Evolutionary conservation across 2,329 filamentous ascomycete species (phyloP), one percentile per base, ranked within the genome.

Genomic region (Xylariaceae sp.): DNA sequence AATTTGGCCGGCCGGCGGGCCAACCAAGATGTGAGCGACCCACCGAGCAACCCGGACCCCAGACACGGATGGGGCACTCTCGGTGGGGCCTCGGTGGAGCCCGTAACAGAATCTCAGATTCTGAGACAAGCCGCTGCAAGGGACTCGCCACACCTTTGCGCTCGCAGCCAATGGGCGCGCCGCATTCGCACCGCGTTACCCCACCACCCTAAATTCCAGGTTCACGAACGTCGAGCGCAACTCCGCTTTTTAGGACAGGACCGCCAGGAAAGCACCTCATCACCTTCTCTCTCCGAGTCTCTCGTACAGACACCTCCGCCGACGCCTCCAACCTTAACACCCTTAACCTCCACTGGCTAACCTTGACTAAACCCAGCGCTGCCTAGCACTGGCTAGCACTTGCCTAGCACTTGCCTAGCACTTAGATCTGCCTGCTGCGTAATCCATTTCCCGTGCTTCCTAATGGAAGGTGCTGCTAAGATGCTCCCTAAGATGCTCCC

Each of bases 161-260:
- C 4, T 23, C 13, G 35, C 35, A n/a, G 9, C 63, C 63, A 64
- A 63, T 64, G 47, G 42, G 17, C 17, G 9, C 2, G 23, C 35
- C 3, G 42, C 8, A 13, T 6, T 42, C 17, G 44, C 1, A 52
- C 44, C 5, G 54, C n/a, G 13, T 5, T 4, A 35, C 57, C 51
- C 66, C 70, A 71, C 69, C 67, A 65, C 66, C 54, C 60, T 58
- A 71, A 73, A 72, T 72, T 73, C 68, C 73, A 77, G 73, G 71
- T 76, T 74, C 75, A 45, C 76, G 67, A 74, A 77, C 72, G 71
- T 77, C 75, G 76, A 77, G 77, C 75, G 68, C 70, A 45, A 71
- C 69, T 72, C 71, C 69, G 69, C 69, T 68, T 45, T 45, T n/a
- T n/a, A 13, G 42, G 42, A n/a, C 42, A n/a, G 5, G 11, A 45